Evolutionary conservation across 371 early-diverging fungal genomes (phyloP).

Genomic region (Haplosporangium sp.): DNA sequence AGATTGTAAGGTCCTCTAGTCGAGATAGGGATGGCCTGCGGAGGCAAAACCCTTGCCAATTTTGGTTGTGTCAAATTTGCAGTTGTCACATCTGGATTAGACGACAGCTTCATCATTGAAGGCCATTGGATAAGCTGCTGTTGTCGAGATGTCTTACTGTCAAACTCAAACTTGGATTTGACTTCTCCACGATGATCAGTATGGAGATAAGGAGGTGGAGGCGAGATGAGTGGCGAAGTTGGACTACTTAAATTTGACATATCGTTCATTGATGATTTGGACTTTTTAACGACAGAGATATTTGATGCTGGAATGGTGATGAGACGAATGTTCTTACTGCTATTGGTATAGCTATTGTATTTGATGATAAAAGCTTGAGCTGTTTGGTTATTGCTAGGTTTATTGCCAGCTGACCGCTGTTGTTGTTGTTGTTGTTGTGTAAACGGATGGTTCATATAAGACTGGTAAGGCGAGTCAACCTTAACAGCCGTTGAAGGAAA

Average conservation of each 20-base stretch:
- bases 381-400: background rate
- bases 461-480: conserved; percentile 32
- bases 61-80: conserved; percentile 27
- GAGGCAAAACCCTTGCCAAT: conserved; percentile 25
- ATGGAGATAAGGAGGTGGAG: conserved; percentile 41
- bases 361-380: conserved; percentile 15
- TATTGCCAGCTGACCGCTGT: background rate
- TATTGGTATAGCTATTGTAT: conserved; percentile 39
- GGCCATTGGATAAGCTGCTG: conserved; percentile 16
- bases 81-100: conserved; percentile 8
- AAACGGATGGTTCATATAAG: conserved; percentile 32
- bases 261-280: conserved; percentile 7
- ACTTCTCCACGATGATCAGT: conserved; percentile 9
- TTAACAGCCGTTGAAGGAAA: conserved; percentile 24
- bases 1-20: background rate
- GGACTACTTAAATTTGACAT: conserved; percentile 18
- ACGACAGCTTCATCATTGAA: conserved; percentile 22
- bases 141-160: conserved; percentile 9
- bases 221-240: conserved; percentile 31
- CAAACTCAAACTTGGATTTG: conserved; percentile 1
- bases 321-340: conserved; percentile 23
- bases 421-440: conserved; percentile 7
- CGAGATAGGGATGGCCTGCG: conserved; percentile 21
- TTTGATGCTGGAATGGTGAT: conserved; percentile 15
- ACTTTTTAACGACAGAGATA: background rate